Conservation (phyloP, 1,284 basidiomycete species). For the Moesziomyces globuligerus region DNA sequence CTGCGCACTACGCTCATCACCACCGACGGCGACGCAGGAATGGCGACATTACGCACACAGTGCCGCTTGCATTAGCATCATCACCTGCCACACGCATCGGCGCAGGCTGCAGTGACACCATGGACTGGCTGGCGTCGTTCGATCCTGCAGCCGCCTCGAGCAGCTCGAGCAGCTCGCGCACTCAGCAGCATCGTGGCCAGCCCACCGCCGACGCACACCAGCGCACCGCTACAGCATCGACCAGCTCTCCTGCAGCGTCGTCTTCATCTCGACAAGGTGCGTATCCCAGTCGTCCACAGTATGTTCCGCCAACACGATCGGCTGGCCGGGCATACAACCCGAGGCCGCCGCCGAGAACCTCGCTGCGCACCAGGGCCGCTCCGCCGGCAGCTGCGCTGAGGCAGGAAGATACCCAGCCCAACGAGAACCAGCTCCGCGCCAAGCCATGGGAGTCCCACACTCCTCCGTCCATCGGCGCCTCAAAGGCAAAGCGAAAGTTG, state of each 20-base stretch:
- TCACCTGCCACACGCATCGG: too few relatives aligned
- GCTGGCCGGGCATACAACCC: not conserved
- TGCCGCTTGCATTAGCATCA: too few relatives aligned
- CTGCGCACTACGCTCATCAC: not conserved
- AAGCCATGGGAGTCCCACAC: conserved; percentile 43
- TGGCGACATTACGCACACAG: too few relatives aligned
- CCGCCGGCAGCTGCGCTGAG: conserved; percentile 32
- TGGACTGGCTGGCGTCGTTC: conserved; percentile 44
- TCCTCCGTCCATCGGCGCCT: conserved; percentile 25
- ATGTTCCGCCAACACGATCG: too few relatives aligned
- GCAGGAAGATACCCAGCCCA: conserved; percentile 42
- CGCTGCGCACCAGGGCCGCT: conserved; percentile 9
- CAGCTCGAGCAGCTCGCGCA: conserved; percentile 5
- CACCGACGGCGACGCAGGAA: not conserved
- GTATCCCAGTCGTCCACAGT: too few relatives aligned
- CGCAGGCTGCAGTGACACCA: conserved; percentile 3
- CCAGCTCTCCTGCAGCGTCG: not conserved
- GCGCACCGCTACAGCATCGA: not conserved
- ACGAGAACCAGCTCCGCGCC: conserved; percentile 21
- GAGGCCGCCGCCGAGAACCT: not conserved
- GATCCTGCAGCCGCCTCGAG: conserved; percentile 30
- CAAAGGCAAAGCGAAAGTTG: conserved; percentile 1
- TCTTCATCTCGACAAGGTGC: not conserved
- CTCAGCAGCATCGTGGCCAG: not conserved
- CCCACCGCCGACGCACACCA: too few relatives aligned